These are phyloP conservation scores for Fusarium drepaniforme DNA, from an alignment of 2,329 filamentous ascomycete species.

Conservation along the genomic window DNA sequence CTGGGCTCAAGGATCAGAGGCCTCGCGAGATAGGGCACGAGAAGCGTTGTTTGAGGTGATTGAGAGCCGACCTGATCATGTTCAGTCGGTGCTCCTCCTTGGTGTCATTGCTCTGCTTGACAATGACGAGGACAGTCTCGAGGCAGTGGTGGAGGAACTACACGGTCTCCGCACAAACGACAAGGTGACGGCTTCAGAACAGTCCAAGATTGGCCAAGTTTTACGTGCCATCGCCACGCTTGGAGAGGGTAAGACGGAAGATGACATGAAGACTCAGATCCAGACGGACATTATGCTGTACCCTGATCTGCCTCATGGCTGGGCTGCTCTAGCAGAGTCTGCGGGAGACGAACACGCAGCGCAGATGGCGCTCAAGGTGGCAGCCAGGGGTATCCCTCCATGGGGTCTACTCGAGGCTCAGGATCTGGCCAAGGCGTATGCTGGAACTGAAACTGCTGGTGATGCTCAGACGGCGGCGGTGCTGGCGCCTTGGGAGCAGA, in stretches of 20 bases:
- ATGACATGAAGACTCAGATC: constrained; percentile 72
- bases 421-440: constrained; percentile 79
- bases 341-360: constrained; percentile 68
- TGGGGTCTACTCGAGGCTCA: constrained; percentile 74
- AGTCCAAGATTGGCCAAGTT: constrained; percentile 78
- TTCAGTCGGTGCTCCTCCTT: constrained; percentile 83
- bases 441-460: constrained; percentile 75
- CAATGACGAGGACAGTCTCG: constrained; percentile 80
- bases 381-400: constrained; percentile 79
- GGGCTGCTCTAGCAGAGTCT: constrained; percentile 78
- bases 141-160: constrained; percentile 85
- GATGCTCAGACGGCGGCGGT: constrained; percentile 84
- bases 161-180: constrained; percentile 77
- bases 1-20: constrained; percentile 86
- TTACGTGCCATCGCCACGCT: constrained; percentile 79
- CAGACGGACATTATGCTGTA: constrained; percentile 84
- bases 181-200: constrained; percentile 71
- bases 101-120: constrained; percentile 88
- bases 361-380: constrained; percentile 86
- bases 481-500: constrained; percentile 81
- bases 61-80: constrained; percentile 78
- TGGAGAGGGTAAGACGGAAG: constrained; percentile 60
- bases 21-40: constrained; percentile 81
- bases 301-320: constrained; percentile 83
- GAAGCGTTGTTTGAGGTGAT: constrained; percentile 85